These are phyloP conservation scores for Mortierella antarctica DNA, from an alignment of 192 early-diverging fungal genomes.

Conservation along the genomic window DNA sequence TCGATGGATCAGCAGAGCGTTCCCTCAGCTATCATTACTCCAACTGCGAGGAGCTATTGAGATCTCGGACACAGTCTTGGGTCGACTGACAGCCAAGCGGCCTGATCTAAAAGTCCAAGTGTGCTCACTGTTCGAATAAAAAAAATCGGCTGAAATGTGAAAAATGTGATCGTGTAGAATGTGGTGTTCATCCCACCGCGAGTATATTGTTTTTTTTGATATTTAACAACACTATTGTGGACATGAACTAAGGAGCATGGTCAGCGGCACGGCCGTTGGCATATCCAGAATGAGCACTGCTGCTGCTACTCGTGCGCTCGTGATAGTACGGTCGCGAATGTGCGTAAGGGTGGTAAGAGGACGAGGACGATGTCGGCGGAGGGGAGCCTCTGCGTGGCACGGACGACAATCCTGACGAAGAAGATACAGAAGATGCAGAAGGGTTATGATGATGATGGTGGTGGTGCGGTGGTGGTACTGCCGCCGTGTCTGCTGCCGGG, in stretches of 20 bases:
- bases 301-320: conserved; percentile 11
- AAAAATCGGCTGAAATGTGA: too few species aligned
- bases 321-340: conserved; percentile 7
- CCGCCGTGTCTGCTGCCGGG: conserved; percentile 6
- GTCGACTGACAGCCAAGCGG: not conserved
- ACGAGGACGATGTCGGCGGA: conserved; percentile 10
- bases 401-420: not conserved
- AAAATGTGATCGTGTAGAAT: not conserved
- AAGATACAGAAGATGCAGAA: too few species aligned
- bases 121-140: conserved; percentile 34
- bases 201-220: too few species aligned
- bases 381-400: not conserved
- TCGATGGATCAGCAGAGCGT: conserved; percentile 26
- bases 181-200: too few species aligned
- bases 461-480: not conserved
- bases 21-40: conserved; percentile 15
- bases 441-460: too few species aligned
- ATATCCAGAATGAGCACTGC: conserved; percentile 9
- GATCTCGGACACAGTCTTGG: not conserved
- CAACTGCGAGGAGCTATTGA: conserved; percentile 39
- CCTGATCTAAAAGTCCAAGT: conserved; percentile 18
- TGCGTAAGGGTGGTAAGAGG: conserved; percentile 10
- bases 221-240: too few species aligned
- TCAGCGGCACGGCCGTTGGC: conserved; percentile 2
- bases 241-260: not conserved